phyloP scores from a whole-genome alignment of 1,139 yeast species.

The Suhomyces panamericanus region DNA sequence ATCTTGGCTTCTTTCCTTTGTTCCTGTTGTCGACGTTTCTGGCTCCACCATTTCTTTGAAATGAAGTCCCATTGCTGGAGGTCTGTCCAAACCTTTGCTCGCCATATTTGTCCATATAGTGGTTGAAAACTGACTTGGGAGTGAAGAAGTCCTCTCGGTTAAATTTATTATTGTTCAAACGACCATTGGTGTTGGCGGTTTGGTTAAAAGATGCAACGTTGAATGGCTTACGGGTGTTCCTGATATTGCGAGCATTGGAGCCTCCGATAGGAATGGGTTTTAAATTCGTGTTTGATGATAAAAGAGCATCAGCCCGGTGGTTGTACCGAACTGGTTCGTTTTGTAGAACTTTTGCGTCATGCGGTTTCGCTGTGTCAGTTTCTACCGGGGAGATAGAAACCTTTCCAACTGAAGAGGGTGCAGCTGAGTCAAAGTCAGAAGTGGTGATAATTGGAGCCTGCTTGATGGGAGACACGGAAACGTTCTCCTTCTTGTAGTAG shows the following conservation, averaged over 20 bases:
- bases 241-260: conserved; percentile 36
- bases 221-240: conserved; percentile 59
- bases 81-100: conserved; percentile 31
- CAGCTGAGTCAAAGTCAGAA: conserved; percentile 10
- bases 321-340: conserved; percentile 33
- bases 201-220: conserved; percentile 58
- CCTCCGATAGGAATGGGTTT: conserved; percentile 47
- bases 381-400: conserved; percentile 12
- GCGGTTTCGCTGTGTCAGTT: conserved; percentile 12
- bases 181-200: conserved; percentile 26
- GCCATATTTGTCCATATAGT: conserved; percentile 70
- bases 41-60: conserved; percentile 13
- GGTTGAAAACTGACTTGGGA: conserved; percentile 71
- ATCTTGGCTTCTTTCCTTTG: conserved; percentile 29
- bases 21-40: conserved; percentile 31
- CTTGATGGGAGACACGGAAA: conserved; percentile 9
- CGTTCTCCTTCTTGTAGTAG: conserved; percentile 15
- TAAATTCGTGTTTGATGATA: conserved; percentile 41
- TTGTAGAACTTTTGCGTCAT: conserved; percentile 10
- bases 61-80: conserved; percentile 12
- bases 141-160: conserved; percentile 74
- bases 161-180: conserved; percentile 32
- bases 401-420: conserved; percentile 1
- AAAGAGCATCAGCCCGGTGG: conserved; percentile 48
- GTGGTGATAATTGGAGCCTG: conserved; percentile 15